Percentiles rank a stretch among this genome's conserved stretches.
Evolutionary conservation across 495 filamentous ascomycete species (phyloP).

Genomic region (Letharia lupina): DNA sequence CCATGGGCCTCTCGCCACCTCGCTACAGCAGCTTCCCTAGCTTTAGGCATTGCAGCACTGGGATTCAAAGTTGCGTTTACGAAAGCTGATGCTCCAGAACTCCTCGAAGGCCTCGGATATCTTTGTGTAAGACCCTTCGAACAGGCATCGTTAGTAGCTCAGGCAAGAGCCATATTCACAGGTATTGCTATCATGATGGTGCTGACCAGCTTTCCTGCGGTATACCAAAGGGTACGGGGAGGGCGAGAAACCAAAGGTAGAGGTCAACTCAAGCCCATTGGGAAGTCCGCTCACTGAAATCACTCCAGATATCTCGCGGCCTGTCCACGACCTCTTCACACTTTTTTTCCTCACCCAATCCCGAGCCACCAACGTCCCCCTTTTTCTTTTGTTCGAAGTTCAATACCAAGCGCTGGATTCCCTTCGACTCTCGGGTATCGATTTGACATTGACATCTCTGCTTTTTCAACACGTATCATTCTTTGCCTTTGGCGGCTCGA

Average conservation of each 20-base stretch:
- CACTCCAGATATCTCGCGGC: constrained; percentile 2
- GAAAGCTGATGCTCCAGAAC: constrained; percentile 74
- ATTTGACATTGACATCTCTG: constrained; percentile 54
- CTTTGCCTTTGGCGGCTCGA: constrained; percentile 86
- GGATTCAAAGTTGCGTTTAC: constrained; percentile 80
- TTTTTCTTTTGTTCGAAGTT: constrained; percentile 65
- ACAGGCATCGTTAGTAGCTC: constrained; percentile 40
- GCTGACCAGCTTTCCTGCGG: constrained; percentile 29
- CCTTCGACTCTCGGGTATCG: constrained; percentile 40
- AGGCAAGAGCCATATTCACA: constrained; percentile 45
- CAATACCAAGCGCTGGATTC: constrained; percentile 45
- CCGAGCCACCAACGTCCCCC: constrained; percentile 68
- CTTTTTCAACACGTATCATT: constrained; percentile 69
- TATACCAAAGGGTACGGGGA: background rate
- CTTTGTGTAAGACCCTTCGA: constrained; percentile 37
- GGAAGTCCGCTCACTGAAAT: background rate
- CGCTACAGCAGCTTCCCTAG: constrained; percentile 12
- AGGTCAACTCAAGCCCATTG: background rate
- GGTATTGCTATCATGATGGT: constrained; percentile 40
- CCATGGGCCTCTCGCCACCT: constrained; percentile 21
- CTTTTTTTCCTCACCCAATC: constrained; percentile 84
- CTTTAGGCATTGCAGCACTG: constrained; percentile 46
- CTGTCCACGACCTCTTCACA: constrained; percentile 58
- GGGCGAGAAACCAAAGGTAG: constrained; percentile 5
- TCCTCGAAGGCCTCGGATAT: constrained; percentile 49